Conservation (phyloP, 768 basidiomycete genomes). For the Rhizopogon sp. region DNA sequence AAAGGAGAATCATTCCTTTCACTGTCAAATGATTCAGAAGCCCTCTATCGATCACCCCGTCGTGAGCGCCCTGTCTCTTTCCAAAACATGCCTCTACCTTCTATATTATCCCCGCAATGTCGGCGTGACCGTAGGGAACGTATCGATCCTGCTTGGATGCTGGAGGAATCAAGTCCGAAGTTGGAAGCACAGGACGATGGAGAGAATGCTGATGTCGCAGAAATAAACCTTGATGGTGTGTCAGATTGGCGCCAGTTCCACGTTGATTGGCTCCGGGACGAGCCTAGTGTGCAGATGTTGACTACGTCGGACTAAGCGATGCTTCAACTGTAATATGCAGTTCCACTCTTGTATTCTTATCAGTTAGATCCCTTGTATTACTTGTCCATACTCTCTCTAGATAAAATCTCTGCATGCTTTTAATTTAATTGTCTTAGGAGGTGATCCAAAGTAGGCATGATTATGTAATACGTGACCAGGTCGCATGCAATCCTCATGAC, state of each 20-base stretch:
- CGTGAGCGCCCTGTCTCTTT: constrained; percentile 28
- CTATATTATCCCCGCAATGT: constrained; percentile 29
- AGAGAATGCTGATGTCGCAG: constrained; percentile 29
- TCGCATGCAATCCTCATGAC: background rate
- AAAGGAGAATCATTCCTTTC: constrained; percentile 40
- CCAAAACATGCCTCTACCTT: constrained; percentile 27
- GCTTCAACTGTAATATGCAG: background rate
- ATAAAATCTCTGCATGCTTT: too few species aligned
- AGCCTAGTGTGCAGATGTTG: constrained; percentile 5
- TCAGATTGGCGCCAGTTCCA: constrained; percentile 57
- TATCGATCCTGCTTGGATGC: constrained; percentile 32
- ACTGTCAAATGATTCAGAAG: constrained; percentile 26
- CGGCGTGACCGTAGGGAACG: constrained; percentile 23
- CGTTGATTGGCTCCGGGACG: constrained; percentile 31
- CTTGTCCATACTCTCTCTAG: background rate
- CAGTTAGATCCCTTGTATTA: background rate
- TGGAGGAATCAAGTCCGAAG: constrained; percentile 33
- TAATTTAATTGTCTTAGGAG: background rate
- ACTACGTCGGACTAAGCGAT: background rate
- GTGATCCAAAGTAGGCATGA: background rate
- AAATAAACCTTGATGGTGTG: constrained; percentile 5
- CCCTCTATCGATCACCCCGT: constrained; percentile 16
- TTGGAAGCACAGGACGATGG: constrained; percentile 19
- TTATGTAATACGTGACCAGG: background rate
- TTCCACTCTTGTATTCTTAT: background rate